A percentile compares a stretch with the other conserved stretches of the same genome.
Evolutionary conservation across 2,329 filamentous ascomycete species (phyloP).

Genomic region (Didymella segeticola): DNA sequence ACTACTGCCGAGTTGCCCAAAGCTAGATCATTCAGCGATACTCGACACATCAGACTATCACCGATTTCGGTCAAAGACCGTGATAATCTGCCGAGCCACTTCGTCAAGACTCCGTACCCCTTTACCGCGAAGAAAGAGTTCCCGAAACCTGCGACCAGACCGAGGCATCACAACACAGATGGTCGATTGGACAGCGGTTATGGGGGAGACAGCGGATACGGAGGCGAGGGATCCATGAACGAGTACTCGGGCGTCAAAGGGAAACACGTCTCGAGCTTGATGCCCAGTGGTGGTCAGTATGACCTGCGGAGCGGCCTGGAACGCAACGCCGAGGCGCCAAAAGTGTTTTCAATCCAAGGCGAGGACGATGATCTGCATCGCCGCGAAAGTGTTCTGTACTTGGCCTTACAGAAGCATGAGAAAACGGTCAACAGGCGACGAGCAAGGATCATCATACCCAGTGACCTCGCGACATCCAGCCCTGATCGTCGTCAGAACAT

Average conservation of each 20-base stretch:
- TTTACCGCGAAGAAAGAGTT: conserved; percentile 37
- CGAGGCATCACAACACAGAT: conserved; percentile 18
- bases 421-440: neutral
- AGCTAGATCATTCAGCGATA: conserved; percentile 23
- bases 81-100: conserved; percentile 33
- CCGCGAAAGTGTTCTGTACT: conserved; percentile 22
- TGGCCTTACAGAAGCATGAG: conserved; percentile 19
- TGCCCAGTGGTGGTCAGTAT: conserved; percentile 16
- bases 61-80: conserved; percentile 22
- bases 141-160: conserved; percentile 29
- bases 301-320: conserved; percentile 27
- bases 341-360: conserved; percentile 11
- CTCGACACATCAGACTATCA: conserved; percentile 27
- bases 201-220: conserved; percentile 9
- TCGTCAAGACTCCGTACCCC: conserved; percentile 38
- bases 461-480: conserved; percentile 22
- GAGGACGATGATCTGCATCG: conserved; percentile 3
- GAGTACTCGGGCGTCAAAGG: conserved; percentile 27
- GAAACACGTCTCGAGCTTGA: conserved; percentile 31
- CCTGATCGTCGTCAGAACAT: conserved; percentile 18
- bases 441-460: conserved; percentile 11
- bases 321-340: conserved; percentile 32
- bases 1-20: conserved; percentile 16
- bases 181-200: conserved; percentile 9
- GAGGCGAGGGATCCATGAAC: conserved; percentile 7